Evolutionary conservation across 371 early-diverging fungal species (phyloP), one percentile per base, ranked within the genome.

Genomic region (Batrachochytrium dendrobatidis): DNA sequence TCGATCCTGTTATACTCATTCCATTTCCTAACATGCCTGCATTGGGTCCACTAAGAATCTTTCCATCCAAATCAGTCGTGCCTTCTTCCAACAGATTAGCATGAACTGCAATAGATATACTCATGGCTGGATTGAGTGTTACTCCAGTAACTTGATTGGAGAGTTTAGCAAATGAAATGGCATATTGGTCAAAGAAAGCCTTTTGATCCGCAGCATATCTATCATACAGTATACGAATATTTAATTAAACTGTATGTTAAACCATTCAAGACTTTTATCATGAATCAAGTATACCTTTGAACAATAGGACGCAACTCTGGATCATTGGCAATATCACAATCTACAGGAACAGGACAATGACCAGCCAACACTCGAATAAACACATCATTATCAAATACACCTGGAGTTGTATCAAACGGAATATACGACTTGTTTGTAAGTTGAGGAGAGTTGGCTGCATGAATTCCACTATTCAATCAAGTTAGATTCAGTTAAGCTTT

Each of bases 401-500:
- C 67, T 1, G 72, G 69, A 20, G 72, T 72, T n/a, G 29, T 30
- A 49, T 72, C 72, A 44, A 72, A 72, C 25, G 72, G 72, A 44
- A 46, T 62, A 45, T 69, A 72, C 28, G 52, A 50, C 26, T 64
- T 51, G 24, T 62, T 68, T 6, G 63, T 67, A 34, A 67, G 24
- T 30, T 49, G 7, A 2, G 67, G 67, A n/a, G 65, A 60, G 39
- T 62, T 65, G 44, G 48, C 60, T 5, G 49, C 53, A 34, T 71
- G 72, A 7, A 63, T 62, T 10, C 71, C 68, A 15, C 39, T 17
- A 39, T 15, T 20, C 39, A 39, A 20, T 7, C 22, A 10, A 53
- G 31, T 12, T 8, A n/a, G 4, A 34, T 20, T 28, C n/a, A 10
- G 53, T 25, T 17, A 33, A 25, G 57, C 31, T 25, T 5, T 24